A percentile compares a stretch with the other conserved stretches of the same genome.
Evolutionary conservation across 331 rosid species (phyloP).

Genomic region (Rosa hybrid): DNA sequence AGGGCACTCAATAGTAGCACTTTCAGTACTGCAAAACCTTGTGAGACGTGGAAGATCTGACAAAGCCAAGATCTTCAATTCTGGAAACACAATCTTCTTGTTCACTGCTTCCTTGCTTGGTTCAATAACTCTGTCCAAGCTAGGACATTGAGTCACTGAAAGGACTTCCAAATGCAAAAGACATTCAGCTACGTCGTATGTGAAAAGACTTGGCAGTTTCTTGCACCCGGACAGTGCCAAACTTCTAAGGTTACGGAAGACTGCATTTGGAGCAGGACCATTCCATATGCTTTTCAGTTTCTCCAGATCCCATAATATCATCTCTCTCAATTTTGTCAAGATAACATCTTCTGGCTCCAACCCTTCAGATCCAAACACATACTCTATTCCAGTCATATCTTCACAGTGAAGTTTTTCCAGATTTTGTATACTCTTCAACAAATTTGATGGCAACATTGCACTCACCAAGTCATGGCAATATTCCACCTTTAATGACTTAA

Average conservation of each 20-base stretch:
- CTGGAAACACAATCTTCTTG: neutral
- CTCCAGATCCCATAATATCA: neutral
- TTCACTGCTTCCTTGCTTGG: neutral
- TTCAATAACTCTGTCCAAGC: neutral
- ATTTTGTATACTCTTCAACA: neutral
- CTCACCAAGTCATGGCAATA: neutral
- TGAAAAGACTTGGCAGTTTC: slow-evolving; percentile 2
- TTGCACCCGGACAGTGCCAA: neutral
- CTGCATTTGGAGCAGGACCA: neutral
- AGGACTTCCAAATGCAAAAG: slow-evolving; percentile 7
- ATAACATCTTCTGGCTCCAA: neutral
- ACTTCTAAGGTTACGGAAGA: neutral
- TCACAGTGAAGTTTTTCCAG: neutral
- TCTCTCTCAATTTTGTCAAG: neutral
- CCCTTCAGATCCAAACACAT: neutral
- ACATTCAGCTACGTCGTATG: neutral
- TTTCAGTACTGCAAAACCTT: neutral
- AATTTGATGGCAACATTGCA: neutral
- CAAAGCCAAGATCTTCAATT: neutral
- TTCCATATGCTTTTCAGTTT: neutral
- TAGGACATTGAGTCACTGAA: neutral
- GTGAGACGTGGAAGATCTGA: neutral
- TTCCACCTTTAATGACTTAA: neutral
- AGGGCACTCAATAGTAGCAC: neutral
- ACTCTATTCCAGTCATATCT: neutral